A percentile compares a stretch with the other conserved stretches of the same genome.
Evolutionary conservation across 2,329 filamentous ascomycete species (phyloP).

Genomic region (Waltergamsia citrina): DNA sequence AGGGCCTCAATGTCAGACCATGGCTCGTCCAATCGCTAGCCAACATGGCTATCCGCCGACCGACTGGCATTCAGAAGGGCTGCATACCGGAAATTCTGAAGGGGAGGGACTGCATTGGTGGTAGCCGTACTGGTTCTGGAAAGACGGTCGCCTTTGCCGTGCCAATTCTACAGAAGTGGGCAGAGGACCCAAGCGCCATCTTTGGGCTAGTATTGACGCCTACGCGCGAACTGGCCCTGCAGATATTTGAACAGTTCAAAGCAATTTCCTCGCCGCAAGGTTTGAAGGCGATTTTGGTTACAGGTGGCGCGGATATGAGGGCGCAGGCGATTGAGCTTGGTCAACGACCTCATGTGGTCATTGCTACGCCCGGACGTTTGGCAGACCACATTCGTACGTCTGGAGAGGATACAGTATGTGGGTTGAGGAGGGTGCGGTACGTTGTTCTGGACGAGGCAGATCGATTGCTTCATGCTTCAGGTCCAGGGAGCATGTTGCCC

Average conservation of each 20-base stretch:
- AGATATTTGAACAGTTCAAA: conserved; percentile 94
- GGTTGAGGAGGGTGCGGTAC: conserved; percentile 68
- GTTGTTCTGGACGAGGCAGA: conserved; percentile 96
- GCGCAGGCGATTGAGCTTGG: conserved; percentile 78
- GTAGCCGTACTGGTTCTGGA: conserved; percentile 88
- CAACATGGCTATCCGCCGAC: conserved; percentile 72
- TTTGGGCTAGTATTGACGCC: conserved; percentile 86
- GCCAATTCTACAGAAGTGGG: conserved; percentile 89
- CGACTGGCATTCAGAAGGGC: conserved; percentile 85
- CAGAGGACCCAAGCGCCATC: conserved; percentile 83
- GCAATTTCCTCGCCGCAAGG: conserved; percentile 83
- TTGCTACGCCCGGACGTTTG: conserved; percentile 85
- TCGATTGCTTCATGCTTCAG: conserved; percentile 65
- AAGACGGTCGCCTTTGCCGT: conserved; percentile 96
- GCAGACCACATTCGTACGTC: conserved; percentile 91
- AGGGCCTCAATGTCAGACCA: conserved; percentile 62
- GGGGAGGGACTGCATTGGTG: conserved; percentile 89
- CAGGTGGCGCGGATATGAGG: conserved; percentile 87
- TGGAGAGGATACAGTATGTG: conserved; percentile 81
- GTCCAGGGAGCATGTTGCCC: conserved; percentile 80
- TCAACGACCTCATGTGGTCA: conserved; percentile 78
- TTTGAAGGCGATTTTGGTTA: conserved; percentile 82
- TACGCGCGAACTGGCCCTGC: conserved; percentile 82
- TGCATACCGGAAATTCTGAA: conserved; percentile 90
- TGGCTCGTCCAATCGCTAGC: conserved; percentile 80